Evolutionary conservation across 306 rosid genomes (phyloP), one percentile per base, ranked within the genome.

Genomic region (Trifolium repens): DNA sequence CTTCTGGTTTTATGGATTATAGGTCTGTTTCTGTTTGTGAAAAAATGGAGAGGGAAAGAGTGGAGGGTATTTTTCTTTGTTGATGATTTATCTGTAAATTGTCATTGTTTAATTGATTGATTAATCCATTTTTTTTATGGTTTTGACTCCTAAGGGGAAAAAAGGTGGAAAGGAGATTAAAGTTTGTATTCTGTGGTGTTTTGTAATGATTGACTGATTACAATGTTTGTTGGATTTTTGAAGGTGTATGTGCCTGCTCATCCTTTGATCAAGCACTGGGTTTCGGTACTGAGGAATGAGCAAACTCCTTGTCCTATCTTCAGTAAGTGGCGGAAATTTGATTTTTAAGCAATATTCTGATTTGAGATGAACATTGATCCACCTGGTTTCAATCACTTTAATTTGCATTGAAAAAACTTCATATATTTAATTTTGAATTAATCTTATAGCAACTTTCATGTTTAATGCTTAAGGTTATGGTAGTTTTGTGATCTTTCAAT

Each of bases 241-340:
- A 73, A 94, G 99, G 96, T 94, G 2, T 92, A 62, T 62, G 97
- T 94, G 49, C 99, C 99, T 12, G 97, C 99, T 0, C 99, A 94
- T 79, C 87, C 93, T 13, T 84, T 94, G 88, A 89, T 94, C 85
- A 94, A 94, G 86, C 99, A 90, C 71, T 94, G 97, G 99, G 96
- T 94, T 86, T 94, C 99, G 0, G 85, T 94, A 79, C 81, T 92
- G 77, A 87, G 99, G 81, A 94, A 94, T 19, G 97, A 94, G 44
- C 91, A 90, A 63, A 94, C 99, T 53, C 97, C 96, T 39, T 81
- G 84, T 78, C 90, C 96, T 54, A 89, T 94, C 73, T 94, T 94
- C 39, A 89, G 97, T 94, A 78, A 89, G 98, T 84, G 39, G 3
- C 54, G 14, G 39, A 17, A 3, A 69, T 61, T 73, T 7, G 61